Conservation (phyloP, 768 basidiomycete species). For the Symmetrospora coprosmae region DNA sequence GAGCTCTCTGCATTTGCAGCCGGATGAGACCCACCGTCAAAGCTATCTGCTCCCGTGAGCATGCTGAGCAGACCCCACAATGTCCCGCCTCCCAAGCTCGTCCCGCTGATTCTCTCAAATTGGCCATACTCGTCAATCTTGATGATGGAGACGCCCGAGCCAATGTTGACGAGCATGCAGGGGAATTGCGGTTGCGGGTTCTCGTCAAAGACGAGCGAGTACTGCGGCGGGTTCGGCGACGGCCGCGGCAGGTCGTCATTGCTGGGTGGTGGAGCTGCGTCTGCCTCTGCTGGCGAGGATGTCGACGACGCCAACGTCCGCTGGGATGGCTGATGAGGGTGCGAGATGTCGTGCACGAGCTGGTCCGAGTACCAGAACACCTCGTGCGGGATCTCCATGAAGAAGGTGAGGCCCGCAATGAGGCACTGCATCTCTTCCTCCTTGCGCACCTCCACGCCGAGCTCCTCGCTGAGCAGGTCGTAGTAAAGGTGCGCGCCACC, state of each 20-base stretch:
- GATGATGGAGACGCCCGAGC: constrained; percentile 92
- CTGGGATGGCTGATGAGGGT: constrained; percentile 31
- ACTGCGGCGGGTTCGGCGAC: constrained; percentile 76
- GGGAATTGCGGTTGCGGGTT: constrained; percentile 77
- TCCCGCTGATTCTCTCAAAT: constrained; percentile 93
- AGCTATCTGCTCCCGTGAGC: constrained; percentile 82
- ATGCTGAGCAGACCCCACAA: constrained; percentile 90
- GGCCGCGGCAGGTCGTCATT: constrained; percentile 57
- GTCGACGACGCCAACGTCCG: constrained; percentile 22
- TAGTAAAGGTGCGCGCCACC: constrained; percentile 94
- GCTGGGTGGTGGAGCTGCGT: constrained; percentile 31
- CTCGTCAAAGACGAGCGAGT: constrained; percentile 71
- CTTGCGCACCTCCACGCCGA: constrained; percentile 68
- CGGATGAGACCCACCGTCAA: constrained; percentile 61
- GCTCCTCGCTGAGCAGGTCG: constrained; percentile 55
- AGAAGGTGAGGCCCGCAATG: constrained; percentile 89
- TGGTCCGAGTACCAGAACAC: constrained; percentile 98
- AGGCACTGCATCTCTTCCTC: constrained; percentile 99
- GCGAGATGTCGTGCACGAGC: constrained; percentile 56
- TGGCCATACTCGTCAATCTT: constrained; percentile 88
- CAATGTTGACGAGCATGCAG: constrained; percentile 93
- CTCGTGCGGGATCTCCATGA: constrained; percentile 88
- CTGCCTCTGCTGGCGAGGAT: constrained; percentile 29
- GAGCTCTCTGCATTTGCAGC: neutral
- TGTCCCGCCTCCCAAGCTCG: constrained; percentile 91